Evolutionary conservation across 2,329 filamentous ascomycete species (phyloP).

Genomic region (Calonectria pteridis): DNA sequence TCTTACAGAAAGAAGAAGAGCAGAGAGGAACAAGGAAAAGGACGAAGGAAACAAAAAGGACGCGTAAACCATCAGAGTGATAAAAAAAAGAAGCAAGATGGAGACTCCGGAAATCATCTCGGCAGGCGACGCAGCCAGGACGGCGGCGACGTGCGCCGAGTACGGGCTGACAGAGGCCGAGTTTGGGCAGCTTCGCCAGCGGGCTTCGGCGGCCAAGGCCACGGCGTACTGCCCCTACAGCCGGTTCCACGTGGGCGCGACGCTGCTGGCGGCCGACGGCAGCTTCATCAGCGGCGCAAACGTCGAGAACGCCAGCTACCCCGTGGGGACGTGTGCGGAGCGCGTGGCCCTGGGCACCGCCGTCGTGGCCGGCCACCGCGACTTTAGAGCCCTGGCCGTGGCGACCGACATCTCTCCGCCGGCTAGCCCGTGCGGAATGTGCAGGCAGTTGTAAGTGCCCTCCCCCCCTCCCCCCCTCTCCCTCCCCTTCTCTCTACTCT

Average conservation of each 20-base stretch:
- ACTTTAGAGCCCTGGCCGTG: slow-evolving; percentile 85
- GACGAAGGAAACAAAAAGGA: neutral
- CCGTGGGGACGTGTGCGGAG: slow-evolving; percentile 96
- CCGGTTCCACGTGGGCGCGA: slow-evolving; percentile 89
- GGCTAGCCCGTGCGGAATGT: slow-evolving; percentile 92
- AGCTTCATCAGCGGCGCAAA: slow-evolving; percentile 75
- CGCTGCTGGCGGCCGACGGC: slow-evolving; percentile 72
- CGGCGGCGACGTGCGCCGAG: slow-evolving; percentile 43
- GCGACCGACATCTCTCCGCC: slow-evolving; percentile 81
- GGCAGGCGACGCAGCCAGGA: slow-evolving; percentile 43
- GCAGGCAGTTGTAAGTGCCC: slow-evolving; percentile 82
- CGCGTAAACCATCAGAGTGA: neutral
- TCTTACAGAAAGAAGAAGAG: neutral
- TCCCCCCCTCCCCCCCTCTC: neutral
- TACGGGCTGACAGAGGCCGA: slow-evolving; percentile 71
- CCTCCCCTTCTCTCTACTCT: too few species aligned
- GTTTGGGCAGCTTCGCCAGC: slow-evolving; percentile 71
- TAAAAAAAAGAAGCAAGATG: slow-evolving; percentile 28
- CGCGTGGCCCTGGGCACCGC: slow-evolving; percentile 88
- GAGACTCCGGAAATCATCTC: slow-evolving; percentile 41
- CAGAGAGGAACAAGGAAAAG: neutral
- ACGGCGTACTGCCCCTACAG: slow-evolving; percentile 94
- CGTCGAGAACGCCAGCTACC: slow-evolving; percentile 93
- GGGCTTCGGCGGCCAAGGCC: slow-evolving; percentile 78
- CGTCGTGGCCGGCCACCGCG: slow-evolving; percentile 69